Evolutionary conservation across 352 stramenopile genomes (phyloP).

Genomic region (Phytophthora sojae): DNA sequence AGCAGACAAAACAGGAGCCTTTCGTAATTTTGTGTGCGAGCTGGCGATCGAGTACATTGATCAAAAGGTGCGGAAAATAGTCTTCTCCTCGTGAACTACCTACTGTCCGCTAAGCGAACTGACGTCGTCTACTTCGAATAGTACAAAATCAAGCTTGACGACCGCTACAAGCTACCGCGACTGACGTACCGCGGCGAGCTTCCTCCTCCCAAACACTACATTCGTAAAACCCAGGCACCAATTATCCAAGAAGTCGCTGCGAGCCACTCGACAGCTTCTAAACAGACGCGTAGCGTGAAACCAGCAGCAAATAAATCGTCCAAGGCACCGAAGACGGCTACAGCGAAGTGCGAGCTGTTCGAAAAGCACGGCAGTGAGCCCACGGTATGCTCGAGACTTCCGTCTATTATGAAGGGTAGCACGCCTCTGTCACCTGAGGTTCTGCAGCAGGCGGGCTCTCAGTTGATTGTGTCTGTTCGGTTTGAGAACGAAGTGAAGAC

Average conservation of each 20-base stretch:
- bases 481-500: constrained; percentile 49
- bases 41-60: constrained; percentile 85
- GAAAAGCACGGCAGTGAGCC: constrained; percentile 38
- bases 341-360: constrained; percentile 45
- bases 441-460: constrained; percentile 41
- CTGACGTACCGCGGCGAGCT: constrained; percentile 71
- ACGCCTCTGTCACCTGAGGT: constrained; percentile 54
- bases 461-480: constrained; percentile 45
- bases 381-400: constrained; percentile 40
- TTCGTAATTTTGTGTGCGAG: constrained; percentile 87
- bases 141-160: constrained; percentile 83
- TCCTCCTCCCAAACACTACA: constrained; percentile 81
- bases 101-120: background rate
- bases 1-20: constrained; percentile 68
- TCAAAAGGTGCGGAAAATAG: constrained; percentile 58
- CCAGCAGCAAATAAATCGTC: constrained; percentile 5
- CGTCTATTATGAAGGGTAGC: constrained; percentile 43
- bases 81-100: background rate
- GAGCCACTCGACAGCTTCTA: constrained; percentile 9
- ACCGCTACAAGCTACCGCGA: constrained; percentile 80
- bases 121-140: constrained; percentile 20
- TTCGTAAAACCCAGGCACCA: constrained; percentile 72
- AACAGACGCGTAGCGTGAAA: constrained; percentile 18
- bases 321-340: constrained; percentile 40
- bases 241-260: constrained; percentile 75